Percentiles rank a stretch among this genome's conserved stretches.
Evolutionary conservation across 768 basidiomycete genomes (phyloP).

Genomic region (Termitomyces sp.): DNA sequence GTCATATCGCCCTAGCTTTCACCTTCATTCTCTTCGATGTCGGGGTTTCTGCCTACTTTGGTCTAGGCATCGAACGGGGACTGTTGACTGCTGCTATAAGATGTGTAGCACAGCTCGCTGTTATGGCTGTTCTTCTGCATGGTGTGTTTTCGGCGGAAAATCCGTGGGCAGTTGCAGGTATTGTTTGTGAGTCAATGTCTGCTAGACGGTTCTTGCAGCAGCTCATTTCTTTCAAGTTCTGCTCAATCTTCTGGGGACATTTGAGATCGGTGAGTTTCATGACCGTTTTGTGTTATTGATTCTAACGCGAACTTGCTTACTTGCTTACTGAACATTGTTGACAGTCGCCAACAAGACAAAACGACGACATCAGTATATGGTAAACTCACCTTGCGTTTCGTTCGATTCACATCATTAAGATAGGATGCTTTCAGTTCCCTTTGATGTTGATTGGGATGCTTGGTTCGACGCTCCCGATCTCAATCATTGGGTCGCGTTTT

Average conservation of each 20-base stretch:
- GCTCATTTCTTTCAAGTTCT: conserved; percentile 39
- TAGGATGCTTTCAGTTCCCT: conserved; percentile 46
- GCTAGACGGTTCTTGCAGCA: background rate
- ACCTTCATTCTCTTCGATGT: conserved; percentile 75
- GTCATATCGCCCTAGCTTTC: conserved; percentile 74
- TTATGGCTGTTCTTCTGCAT: conserved; percentile 69
- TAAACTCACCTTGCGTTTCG: conserved; percentile 18
- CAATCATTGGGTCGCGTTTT: conserved; percentile 69
- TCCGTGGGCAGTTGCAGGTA: conserved; percentile 69
- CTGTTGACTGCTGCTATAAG: conserved; percentile 67
- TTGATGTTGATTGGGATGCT: conserved; percentile 66
- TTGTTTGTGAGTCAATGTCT: conserved; percentile 56
- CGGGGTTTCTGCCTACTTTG: conserved; percentile 55
- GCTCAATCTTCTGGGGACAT: conserved; percentile 72
- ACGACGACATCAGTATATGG: conserved; percentile 73
- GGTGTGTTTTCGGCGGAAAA: conserved; percentile 74
- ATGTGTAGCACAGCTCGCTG: conserved; percentile 74
- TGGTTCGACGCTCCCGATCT: conserved; percentile 75
- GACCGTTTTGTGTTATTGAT: background rate
- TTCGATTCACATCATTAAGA: background rate
- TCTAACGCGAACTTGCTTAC: background rate
- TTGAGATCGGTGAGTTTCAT: conserved; percentile 66
- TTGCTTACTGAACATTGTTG: background rate
- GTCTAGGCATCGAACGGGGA: conserved; percentile 66
- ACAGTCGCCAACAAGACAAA: conserved; percentile 80